A percentile compares a stretch with the other conserved stretches of the same genome.
Conservation (phyloP, 768 basidiomycete species). For the Mycena sanguinolenta region DNA sequence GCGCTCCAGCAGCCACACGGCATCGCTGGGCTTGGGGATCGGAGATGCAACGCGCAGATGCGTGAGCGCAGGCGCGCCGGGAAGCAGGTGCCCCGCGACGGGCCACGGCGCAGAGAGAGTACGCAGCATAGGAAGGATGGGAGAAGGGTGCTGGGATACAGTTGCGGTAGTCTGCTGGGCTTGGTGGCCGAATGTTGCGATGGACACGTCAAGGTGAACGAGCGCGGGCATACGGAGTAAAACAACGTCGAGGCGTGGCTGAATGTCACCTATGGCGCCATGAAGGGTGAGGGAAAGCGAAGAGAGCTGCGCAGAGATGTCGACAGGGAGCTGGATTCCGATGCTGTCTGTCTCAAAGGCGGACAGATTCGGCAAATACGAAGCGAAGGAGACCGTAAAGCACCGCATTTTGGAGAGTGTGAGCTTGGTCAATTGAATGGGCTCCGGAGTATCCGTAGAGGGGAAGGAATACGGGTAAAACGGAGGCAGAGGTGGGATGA, state of each 20-base stretch:
- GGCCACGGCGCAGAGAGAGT: slow-evolving; percentile 29
- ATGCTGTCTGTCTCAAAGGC: slow-evolving; percentile 18
- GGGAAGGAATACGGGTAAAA: slow-evolving; percentile 21
- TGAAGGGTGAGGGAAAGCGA: slow-evolving; percentile 18
- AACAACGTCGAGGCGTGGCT: slow-evolving; percentile 21
- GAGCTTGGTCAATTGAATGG: slow-evolving; percentile 18
- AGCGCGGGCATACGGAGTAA: slow-evolving; percentile 20
- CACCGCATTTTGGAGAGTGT: slow-evolving; percentile 12
- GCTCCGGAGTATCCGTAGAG: background rate
- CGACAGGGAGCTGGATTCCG: slow-evolving; percentile 17
- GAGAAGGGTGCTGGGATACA: slow-evolving; percentile 6
- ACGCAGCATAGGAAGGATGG: slow-evolving; percentile 13
- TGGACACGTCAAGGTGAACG: slow-evolving; percentile 4
- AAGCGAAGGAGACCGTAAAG: slow-evolving; percentile 7
- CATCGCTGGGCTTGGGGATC: slow-evolving; percentile 11
- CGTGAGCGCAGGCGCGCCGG: slow-evolving; percentile 11
- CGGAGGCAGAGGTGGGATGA: slow-evolving; percentile 9
- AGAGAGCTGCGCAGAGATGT: slow-evolving; percentile 9
- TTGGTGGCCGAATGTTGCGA: background rate
- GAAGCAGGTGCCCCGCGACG: slow-evolving; percentile 4
- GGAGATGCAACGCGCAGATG: slow-evolving; percentile 12
- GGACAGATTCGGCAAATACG: slow-evolving; percentile 17
- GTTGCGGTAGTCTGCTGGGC: background rate
- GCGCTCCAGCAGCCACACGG: slow-evolving; percentile 24
- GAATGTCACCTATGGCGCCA: slow-evolving; percentile 18